Conservation (phyloP, 2,329 filamentous ascomycete species). For the Claviceps maximensis region DNA sequence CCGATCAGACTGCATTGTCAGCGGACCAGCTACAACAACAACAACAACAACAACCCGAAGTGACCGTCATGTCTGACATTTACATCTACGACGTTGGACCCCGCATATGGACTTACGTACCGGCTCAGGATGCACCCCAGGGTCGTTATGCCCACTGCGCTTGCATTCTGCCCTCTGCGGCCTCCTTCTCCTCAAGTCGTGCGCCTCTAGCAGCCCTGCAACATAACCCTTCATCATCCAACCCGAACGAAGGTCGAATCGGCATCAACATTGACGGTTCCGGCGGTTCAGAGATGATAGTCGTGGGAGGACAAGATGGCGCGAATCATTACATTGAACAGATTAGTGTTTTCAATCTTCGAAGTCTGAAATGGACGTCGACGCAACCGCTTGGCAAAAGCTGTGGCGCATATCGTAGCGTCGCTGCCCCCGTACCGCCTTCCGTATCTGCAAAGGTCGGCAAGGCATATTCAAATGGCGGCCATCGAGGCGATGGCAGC, state of each 20-base stretch:
- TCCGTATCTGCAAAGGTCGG: constrained; percentile 54
- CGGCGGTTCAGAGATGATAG: constrained; percentile 91
- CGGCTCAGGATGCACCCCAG: constrained; percentile 70
- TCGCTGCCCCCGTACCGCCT: constrained; percentile 70
- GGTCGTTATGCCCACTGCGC: constrained; percentile 95
- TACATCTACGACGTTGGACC: constrained; percentile 84
- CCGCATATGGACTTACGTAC: constrained; percentile 73
- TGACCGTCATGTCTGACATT: constrained; percentile 95
- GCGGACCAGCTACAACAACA: constrained; percentile 23
- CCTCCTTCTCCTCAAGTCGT: constrained; percentile 70
- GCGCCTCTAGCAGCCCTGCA: constrained; percentile 79
- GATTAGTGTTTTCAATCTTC: constrained; percentile 93
- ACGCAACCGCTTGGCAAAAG: constrained; percentile 79
- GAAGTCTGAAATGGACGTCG: constrained; percentile 89
- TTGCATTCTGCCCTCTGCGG: constrained; percentile 77
- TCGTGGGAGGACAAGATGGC: constrained; percentile 91
- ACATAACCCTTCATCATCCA: constrained; percentile 72
- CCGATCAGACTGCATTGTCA: constrained; percentile 31
- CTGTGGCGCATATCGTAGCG: constrained; percentile 91
- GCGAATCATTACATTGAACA: constrained; percentile 99
- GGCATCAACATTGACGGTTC: constrained; percentile 81
- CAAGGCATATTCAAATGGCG: constrained; percentile 33
- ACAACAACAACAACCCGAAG: constrained; percentile 53
- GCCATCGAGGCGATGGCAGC: constrained; percentile 27
- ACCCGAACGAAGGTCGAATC: constrained; percentile 75